Conservation (phyloP, 1,284 basidiomycete genomes). For the Ustilago cynodontis region DNA sequence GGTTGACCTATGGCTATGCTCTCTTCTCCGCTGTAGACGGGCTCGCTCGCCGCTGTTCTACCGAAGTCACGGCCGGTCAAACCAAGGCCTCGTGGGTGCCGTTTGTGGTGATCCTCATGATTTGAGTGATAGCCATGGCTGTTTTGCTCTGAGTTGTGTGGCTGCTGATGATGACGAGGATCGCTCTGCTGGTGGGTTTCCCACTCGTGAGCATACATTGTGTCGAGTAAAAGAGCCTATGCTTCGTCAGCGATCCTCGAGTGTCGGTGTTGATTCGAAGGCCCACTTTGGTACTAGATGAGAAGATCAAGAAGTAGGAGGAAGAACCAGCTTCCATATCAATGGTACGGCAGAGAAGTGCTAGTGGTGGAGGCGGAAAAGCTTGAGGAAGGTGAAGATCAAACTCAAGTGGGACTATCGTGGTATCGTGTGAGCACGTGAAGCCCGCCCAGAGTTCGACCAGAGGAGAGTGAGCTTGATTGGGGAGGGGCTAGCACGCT, state of each 20-base stretch:
- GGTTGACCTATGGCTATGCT: constrained; percentile 27
- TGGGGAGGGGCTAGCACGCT: no score
- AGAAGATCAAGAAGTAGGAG: neutral
- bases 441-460: neutral
- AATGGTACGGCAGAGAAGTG: neutral
- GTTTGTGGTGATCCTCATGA: neutral
- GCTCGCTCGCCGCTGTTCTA: neutral
- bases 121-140: neutral
- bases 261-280: neutral
- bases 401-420: neutral
- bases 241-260: neutral
- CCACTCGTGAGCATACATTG: neutral
- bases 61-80: constrained; percentile 5
- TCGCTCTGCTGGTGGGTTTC: neutral
- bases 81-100: constrained; percentile 10
- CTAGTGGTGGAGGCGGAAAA: neutral
- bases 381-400: neutral
- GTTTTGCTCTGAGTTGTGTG: neutral
- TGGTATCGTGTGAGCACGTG: neutral
- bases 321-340: constrained; percentile 18
- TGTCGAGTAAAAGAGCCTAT: neutral
- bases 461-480: no score
- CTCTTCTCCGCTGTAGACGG: neutral
- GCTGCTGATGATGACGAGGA: neutral
- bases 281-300: neutral